Evolutionary conservation across 2,329 filamentous ascomycete genomes (phyloP).

Genomic region (Ascocoryne sarcoides): DNA sequence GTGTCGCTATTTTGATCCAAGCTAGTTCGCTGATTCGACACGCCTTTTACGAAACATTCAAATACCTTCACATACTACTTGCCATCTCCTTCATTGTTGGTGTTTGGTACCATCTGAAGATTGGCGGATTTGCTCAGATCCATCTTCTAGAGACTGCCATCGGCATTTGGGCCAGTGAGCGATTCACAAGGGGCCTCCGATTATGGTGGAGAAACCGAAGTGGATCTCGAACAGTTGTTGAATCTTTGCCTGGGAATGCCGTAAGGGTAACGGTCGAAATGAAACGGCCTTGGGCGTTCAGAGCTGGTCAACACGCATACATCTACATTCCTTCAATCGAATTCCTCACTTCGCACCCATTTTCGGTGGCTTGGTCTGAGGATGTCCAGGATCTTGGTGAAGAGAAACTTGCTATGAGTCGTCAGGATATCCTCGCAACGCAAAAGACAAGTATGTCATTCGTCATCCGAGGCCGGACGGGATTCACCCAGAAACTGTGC

Average conservation of each 20-base stretch:
- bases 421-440: conserved; percentile 49
- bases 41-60: conserved; percentile 73
- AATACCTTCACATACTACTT: conserved; percentile 59
- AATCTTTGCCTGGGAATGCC: conserved; percentile 69
- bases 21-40: conserved; percentile 64
- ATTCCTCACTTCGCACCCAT: conserved; percentile 68
- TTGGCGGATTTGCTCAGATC: conserved; percentile 46
- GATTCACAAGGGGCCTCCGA: conserved; percentile 47
- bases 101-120: conserved; percentile 57
- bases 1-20: conserved; percentile 56
- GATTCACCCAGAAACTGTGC: conserved; percentile 63
- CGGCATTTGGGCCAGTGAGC: conserved; percentile 59
- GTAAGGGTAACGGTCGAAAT: conserved; percentile 64
- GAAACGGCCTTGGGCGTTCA: conserved; percentile 68
- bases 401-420: conserved; percentile 50
- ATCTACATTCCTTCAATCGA: conserved; percentile 67
- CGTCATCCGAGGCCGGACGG: conserved; percentile 63
- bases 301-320: conserved; percentile 70
- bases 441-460: conserved; percentile 61
- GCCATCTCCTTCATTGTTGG: conserved; percentile 52
- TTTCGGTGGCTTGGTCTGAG: conserved; percentile 71
- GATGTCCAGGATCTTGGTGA: conserved; percentile 44
- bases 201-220: conserved; percentile 57
- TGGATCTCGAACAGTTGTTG: conserved; percentile 60
- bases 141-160: conserved; percentile 53